Evolutionary conservation across 768 basidiomycete species (phyloP), one percentile per base, ranked within the genome.

Genomic region (Macrocybe gigantea): DNA sequence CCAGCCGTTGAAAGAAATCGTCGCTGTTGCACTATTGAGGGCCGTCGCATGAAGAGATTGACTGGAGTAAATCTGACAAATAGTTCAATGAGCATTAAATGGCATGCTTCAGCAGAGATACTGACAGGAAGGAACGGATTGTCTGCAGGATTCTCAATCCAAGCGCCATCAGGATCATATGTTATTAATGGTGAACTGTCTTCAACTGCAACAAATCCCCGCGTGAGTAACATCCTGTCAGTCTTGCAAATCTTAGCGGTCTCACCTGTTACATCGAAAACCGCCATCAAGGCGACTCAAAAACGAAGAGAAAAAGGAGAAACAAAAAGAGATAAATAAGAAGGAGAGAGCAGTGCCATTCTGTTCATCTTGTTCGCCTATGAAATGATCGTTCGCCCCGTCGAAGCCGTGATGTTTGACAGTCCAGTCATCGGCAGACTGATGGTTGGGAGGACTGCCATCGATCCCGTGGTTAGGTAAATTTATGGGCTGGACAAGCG

Each of bases 161-260:
- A 81, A 49, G 75, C 74, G 48, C 67, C 72, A 55, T 60, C 58
- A 49, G 78, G 78, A 31, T 63, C 58, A 55, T 80, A 82, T 49
- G 66, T 55, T 57, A 81, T 70, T 49, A 79, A 65, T 59, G 79
- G 76, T 52, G 79, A 79, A 58, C 69, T 64, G 55, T 81, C 79
- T 56, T 80, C 79, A 56, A 76, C 80, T 82, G 49, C 38, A 37
- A 38, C 38, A 40, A 47, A 30, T n/a, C 33, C 41, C 11, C 50
- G 31, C 44, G 38, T 39, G 7, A 29, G 14, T 14, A 40, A 15
- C 12, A 12, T 0, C 15, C 5, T n/a, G 3, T 15, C 15, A 15
- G 41, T 41, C 13, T 14, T 34, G 32, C 33, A 15, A 37, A 11
- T 51, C 38, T 22, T 22, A 22, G 22, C 22, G 22, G 22, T 22